Evolutionary conservation across 495 filamentous ascomycete species (phyloP).

Genomic region (Tuber umbilicatum): DNA sequence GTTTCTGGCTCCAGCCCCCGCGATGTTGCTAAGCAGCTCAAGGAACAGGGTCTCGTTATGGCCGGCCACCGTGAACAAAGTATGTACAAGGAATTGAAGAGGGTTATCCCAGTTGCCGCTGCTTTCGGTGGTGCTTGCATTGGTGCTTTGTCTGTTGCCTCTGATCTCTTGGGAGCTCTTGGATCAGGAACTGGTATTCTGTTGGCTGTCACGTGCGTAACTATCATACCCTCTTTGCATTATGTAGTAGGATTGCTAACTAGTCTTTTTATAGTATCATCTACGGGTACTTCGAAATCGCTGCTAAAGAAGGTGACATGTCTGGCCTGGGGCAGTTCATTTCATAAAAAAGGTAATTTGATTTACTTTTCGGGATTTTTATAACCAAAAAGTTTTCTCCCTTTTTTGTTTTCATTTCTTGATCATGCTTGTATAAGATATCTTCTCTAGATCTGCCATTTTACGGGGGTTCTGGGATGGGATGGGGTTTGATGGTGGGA

Average conservation of each 20-base stretch:
- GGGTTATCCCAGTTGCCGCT: conserved; percentile 95
- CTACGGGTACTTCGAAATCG: conserved; percentile 98
- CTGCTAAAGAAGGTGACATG: conserved; percentile 95
- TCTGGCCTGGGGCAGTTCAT: conserved; percentile 50
- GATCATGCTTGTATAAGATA: not conserved
- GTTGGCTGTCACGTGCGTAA: conserved; percentile 93
- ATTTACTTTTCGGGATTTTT: not conserved
- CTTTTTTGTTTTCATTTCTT: not conserved
- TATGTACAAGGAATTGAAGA: conserved; percentile 99
- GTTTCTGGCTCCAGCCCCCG: conserved; percentile 94
- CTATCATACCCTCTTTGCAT: not conserved
- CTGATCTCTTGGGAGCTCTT: conserved; percentile 91
- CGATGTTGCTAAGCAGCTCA: conserved; percentile 99
- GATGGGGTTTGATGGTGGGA: not conserved
- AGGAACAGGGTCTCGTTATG: conserved; percentile 99
- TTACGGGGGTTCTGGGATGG: conserved; percentile 5
- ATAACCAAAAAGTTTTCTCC: not conserved
- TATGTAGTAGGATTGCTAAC: conserved; percentile 10
- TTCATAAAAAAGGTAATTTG: conserved; percentile 20
- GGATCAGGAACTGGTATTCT: conserved; percentile 97
- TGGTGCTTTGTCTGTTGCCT: conserved; percentile 89
- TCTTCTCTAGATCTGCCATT: conserved; percentile 1
- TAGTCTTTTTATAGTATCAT: conserved; percentile 62
- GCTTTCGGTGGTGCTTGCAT: conserved; percentile 99
- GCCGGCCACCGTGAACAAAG: conserved; percentile 98